Conservation (phyloP, 169 alveolate genomes). For the Nephromyces sp. region DNA sequence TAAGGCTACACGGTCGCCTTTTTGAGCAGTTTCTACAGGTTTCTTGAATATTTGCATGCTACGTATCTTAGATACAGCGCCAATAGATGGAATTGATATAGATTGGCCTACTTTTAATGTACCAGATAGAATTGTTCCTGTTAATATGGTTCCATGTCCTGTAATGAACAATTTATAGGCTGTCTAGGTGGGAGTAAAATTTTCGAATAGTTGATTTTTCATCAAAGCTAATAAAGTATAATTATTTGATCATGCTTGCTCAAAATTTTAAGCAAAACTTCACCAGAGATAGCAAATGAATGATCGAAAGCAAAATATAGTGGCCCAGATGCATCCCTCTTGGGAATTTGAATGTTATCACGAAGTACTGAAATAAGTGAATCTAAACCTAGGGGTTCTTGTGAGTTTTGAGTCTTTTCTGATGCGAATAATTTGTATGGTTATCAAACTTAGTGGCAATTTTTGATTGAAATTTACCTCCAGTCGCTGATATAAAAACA, state of each 20-base stretch:
- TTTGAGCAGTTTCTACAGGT: neutral
- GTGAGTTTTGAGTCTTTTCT: too few species aligned
- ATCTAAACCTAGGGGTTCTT: neutral
- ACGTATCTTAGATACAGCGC: neutral
- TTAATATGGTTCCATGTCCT: slow-evolving; percentile 24
- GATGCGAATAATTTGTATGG: too few species aligned
- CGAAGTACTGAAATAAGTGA: neutral
- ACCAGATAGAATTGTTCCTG: slow-evolving; percentile 26
- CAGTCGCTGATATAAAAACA: neutral
- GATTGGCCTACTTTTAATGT: slow-evolving; percentile 8
- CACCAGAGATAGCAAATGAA: slow-evolving; percentile 10
- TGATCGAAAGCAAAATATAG: slow-evolving; percentile 10
- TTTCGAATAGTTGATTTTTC: neutral
- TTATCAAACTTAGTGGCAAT: neutral
- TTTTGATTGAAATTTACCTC: neutral
- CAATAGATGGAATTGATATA: neutral
- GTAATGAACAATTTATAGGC: neutral
- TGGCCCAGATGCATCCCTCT: neutral
- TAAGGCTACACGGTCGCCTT: slow-evolving; percentile 16
- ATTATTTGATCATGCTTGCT: neutral
- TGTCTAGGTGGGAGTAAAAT: neutral
- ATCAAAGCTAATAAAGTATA: neutral
- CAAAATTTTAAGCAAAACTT: neutral
- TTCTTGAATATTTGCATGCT: slow-evolving; percentile 3
- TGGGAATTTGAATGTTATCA: neutral